A percentile compares a stretch with the other conserved stretches of the same genome.
Evolutionary conservation across 345 rosid species (phyloP).

Genomic region (Streptanthus diversifolius): DNA sequence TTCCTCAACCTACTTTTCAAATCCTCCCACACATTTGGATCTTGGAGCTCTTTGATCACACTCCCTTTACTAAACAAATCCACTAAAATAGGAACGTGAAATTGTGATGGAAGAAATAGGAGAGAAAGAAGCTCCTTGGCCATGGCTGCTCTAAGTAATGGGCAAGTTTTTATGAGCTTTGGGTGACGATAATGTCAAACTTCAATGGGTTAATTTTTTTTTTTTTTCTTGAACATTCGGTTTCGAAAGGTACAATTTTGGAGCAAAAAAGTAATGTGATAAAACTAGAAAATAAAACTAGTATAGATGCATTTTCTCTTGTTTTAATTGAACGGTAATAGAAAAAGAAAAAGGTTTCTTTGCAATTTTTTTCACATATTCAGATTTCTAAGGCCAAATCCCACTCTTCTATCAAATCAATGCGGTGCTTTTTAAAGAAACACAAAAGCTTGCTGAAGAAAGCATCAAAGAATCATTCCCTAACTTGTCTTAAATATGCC

Average conservation of each 20-base stretch:
- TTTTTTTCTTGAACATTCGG: background rate
- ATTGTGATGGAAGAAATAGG: slow-evolving; percentile 23
- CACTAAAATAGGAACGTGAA: slow-evolving; percentile 37
- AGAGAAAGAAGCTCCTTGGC: slow-evolving; percentile 16
- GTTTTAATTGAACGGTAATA: background rate
- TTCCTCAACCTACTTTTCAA: slow-evolving; percentile 54
- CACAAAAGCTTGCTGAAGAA: background rate
- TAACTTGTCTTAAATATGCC: background rate
- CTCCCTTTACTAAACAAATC: slow-evolving; percentile 72
- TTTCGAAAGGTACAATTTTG: background rate
- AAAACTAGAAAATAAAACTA: background rate
- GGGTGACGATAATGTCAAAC: background rate
- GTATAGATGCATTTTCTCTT: background rate
- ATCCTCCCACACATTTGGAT: slow-evolving; percentile 59
- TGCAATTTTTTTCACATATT: slow-evolving; percentile 17
- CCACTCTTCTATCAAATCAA: background rate
- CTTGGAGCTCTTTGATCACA: slow-evolving; percentile 83
- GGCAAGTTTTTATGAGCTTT: background rate
- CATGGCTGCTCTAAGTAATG: slow-evolving; percentile 3
- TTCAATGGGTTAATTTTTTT: background rate
- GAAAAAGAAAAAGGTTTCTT: background rate
- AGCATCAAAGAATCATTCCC: slow-evolving; percentile 14
- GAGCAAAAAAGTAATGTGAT: background rate
- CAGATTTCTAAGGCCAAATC: background rate
- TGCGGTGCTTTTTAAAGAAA: background rate